phyloP scores from a whole-genome alignment of 371 early-diverging fungal genomes.

The Mucor saturninus region DNA sequence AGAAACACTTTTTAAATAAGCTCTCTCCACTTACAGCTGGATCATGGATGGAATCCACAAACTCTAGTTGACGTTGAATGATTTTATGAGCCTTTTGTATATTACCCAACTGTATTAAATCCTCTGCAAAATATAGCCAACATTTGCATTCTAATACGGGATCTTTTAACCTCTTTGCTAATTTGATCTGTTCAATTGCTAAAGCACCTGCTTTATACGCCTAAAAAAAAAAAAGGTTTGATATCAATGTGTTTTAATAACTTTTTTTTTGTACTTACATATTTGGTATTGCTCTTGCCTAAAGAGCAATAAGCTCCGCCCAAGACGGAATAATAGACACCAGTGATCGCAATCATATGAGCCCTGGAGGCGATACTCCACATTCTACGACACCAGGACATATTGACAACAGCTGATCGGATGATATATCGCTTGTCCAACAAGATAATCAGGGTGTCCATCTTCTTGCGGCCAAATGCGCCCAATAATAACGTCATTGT shows the following conservation, averaged over 20 bases:
- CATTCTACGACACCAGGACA: slow-evolving; percentile 33
- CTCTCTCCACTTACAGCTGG: slow-evolving; percentile 33
- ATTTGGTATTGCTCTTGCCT: slow-evolving; percentile 45
- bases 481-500: not conserved
- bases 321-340: slow-evolving; percentile 53
- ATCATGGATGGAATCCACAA: slow-evolving; percentile 19
- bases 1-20: not conserved
- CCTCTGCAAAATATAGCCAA: slow-evolving; percentile 63
- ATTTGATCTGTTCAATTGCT: slow-evolving; percentile 48
- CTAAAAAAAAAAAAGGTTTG: slow-evolving; percentile 21
- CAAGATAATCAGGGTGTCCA: slow-evolving; percentile 3
- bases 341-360: slow-evolving; percentile 41
- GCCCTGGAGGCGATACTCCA: slow-evolving; percentile 40
- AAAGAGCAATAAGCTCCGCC: slow-evolving; percentile 60
- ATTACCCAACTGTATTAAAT: slow-evolving; percentile 44
- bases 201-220: slow-evolving; percentile 52
- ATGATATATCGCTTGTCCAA: not conserved
- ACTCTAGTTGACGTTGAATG: slow-evolving; percentile 30
- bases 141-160: slow-evolving; percentile 54
- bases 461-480: not conserved
- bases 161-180: slow-evolving; percentile 49
- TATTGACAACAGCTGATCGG: slow-evolving; percentile 7
- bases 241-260: not conserved
- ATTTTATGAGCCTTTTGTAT: slow-evolving; percentile 42
- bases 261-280: slow-evolving; percentile 28